Evolutionary conservation across 495 filamentous ascomycete genomes (phyloP), one percentile per base, ranked within the genome.

Genomic region (Penicillium parvum): DNA sequence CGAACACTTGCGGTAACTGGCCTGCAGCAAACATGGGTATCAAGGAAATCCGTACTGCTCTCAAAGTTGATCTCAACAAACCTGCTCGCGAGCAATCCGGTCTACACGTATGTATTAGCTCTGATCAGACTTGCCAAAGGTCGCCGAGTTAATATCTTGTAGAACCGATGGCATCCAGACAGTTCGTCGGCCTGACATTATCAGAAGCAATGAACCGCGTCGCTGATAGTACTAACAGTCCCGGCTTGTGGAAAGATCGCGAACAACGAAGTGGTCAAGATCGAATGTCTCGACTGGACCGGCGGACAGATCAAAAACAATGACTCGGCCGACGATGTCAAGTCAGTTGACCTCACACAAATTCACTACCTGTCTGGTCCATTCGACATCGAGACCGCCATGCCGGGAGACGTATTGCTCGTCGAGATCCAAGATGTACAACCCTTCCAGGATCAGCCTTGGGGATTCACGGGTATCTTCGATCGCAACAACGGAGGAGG

Each of bases 401-500:
- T 85, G 55, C 90, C 90, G 0, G 91, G 91, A 0, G 91, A 96
- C 58, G 69, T 96, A 6, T 73, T 97, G 1, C 58, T 94, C 0
- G 88, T 95, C 3, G 90, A 97, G 65, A 95, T 97, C 46, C 91
- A 95, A 68, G 91, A 96, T 49, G 91, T 96, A 3, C 90, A 96
- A 61, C 90, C 90, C 6, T 83, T 94, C 50, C 71, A 90, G 54
- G 81, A 92, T 10, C 76, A 83, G 50, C 90, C 89, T 0, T 96
- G 91, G 91, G 91, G 90, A 2, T 96, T 96, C 53, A 88, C 84
- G 2, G 91, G 90, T 0, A 71, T 97, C 2, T 96, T 97, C 55
- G 73, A 84, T 34, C 79, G 77, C 43, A 64, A 81, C 7, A 97
- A 97, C 58, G 91, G 91, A 0, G 91, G 91, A 7, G 91, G 91